Percentiles rank a stretch among this genome's conserved stretches.
These are phyloP conservation scores for Gonapodya prolifera DNA, from an alignment of 192 early-diverging fungal species.

Conservation along the genomic window DNA sequence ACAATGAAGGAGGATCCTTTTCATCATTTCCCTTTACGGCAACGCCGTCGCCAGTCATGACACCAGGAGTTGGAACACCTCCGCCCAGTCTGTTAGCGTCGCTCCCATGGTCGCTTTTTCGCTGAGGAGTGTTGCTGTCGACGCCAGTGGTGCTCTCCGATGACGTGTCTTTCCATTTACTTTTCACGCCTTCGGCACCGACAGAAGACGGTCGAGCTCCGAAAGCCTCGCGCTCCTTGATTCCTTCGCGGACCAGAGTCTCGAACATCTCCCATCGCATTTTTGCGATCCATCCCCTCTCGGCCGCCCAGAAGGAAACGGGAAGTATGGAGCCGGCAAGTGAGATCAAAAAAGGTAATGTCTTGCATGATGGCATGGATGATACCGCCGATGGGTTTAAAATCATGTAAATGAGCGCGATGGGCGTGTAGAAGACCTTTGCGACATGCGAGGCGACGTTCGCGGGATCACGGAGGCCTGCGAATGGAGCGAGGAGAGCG, in stretches of 20 bases:
- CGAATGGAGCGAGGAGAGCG: not conserved
- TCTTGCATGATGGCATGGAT: not conserved
- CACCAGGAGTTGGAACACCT: no score
- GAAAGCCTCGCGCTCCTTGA: not conserved
- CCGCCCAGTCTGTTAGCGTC: no score
- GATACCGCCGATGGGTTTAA: not conserved
- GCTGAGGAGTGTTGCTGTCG: no score
- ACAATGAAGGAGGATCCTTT: not conserved
- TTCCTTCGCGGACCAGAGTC: not conserved
- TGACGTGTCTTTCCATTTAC: not conserved
- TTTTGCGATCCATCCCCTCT: not conserved
- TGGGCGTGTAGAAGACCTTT: not conserved
- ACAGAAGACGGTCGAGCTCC: not conserved
- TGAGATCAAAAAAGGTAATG: not conserved
- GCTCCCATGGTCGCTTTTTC: no score
- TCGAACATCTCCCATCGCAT: not conserved
- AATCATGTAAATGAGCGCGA: not conserved
- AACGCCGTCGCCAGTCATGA: no score
- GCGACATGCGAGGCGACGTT: not conserved
- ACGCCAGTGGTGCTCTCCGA: no score
- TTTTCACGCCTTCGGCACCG: not conserved
- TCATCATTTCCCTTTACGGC: not conserved
- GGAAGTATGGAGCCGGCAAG: not conserved
- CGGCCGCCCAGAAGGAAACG: not conserved
- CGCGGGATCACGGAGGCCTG: not conserved